These are phyloP conservation scores for Canna indica DNA, from an alignment of 176 grass and related monocot species.

Conservation along the genomic window DNA sequence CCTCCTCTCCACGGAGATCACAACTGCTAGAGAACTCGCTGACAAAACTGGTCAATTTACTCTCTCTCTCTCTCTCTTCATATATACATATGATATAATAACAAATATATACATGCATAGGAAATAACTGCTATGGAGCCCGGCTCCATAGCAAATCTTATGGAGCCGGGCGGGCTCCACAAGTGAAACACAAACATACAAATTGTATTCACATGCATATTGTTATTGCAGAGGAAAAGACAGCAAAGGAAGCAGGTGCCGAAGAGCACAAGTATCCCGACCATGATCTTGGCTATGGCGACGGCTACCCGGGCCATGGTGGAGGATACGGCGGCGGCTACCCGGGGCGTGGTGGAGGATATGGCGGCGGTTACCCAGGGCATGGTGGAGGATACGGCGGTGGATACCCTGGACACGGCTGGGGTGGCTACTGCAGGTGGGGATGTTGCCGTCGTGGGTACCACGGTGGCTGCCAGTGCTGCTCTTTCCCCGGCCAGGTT, in stretches of 20 bases:
- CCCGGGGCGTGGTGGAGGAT: not conserved
- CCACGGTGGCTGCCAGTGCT: not conserved
- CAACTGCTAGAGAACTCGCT: conserved; percentile 19
- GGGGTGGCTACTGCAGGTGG: conserved; percentile 5
- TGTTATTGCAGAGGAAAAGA: not conserved
- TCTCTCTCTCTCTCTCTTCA: not conserved
- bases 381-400: conserved; percentile 4
- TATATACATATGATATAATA: too few species aligned
- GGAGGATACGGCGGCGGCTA: not conserved
- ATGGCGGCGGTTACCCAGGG: conserved; percentile 1
- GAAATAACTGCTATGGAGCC: too few species aligned
- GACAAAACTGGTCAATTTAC: conserved; percentile 33
- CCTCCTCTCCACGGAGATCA: not conserved
- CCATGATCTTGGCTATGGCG: too few species aligned
- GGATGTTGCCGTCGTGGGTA: not conserved
- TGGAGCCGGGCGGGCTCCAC: too few species aligned
- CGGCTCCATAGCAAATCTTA: too few species aligned
- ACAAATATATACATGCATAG: too few species aligned
- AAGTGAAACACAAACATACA: not conserved
- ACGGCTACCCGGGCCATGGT: not conserved
- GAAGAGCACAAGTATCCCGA: conserved; percentile 7
- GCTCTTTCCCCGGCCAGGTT: not conserved
- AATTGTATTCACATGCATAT: not conserved
- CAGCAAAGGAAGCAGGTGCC: not conserved
- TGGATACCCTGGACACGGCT: not conserved